A percentile compares a stretch with the other conserved stretches of the same genome.
Evolutionary conservation across 805 yeast genomes (phyloP).

Genomic region (Metschnikowia hibisci): DNA sequence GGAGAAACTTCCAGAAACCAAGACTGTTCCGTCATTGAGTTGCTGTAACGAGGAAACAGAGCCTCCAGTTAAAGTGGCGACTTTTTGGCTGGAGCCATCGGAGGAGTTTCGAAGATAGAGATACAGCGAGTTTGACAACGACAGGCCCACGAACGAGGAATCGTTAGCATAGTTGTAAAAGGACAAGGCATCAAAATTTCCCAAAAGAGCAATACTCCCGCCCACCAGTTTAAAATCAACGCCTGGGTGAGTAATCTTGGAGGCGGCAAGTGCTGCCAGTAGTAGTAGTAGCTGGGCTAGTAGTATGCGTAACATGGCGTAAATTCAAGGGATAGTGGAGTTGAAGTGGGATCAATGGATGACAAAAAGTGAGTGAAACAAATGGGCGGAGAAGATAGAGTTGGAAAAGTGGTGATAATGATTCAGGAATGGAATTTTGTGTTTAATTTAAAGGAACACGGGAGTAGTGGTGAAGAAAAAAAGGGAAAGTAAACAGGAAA

Average conservation of each 20-base stretch:
- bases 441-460: background rate
- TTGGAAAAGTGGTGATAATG: no score
- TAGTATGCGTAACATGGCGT: constrained; percentile 1
- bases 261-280: constrained; percentile 1
- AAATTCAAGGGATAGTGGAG: no score
- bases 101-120: constrained; percentile 16
- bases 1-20: constrained; percentile 37
- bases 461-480: background rate
- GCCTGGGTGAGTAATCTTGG: constrained; percentile 12
- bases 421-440: no score
- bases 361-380: background rate
- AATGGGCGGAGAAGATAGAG: background rate
- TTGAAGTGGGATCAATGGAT: no score
- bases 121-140: constrained; percentile 8
- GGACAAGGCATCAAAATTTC: constrained; percentile 17
- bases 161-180: constrained; percentile 16
- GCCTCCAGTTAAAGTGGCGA: constrained; percentile 34
- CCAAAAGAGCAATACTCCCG: constrained; percentile 16
- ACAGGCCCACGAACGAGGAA: constrained; percentile 14
- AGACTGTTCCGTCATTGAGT: constrained; percentile 25
- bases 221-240: constrained; percentile 16
- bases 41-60: constrained; percentile 24
- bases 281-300: constrained; percentile 4
- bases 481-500: background rate
- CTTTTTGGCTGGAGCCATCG: constrained; percentile 5